Evolutionary conservation across 2,329 filamentous ascomycete genomes (phyloP), one percentile per base, ranked within the genome.

Genomic region (Aureobasidium sp.): DNA sequence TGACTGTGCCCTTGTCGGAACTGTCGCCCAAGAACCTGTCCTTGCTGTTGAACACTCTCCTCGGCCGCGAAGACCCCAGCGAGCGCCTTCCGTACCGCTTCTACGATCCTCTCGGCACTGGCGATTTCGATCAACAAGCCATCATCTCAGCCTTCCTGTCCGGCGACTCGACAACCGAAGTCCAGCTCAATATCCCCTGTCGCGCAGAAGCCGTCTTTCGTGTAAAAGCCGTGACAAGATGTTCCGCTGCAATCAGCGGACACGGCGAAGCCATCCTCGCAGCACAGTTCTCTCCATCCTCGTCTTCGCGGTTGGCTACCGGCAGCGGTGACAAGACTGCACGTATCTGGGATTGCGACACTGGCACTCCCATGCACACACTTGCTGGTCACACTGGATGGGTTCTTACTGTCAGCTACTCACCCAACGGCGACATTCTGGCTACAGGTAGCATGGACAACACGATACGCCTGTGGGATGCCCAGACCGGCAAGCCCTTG

Each of bases 361-460:
- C 91, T 0, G 92, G 92, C 50, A 96, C 91, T 11, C 91, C 92
- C 0, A 83, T 90, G 63, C 84, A 89, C 73, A 97, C 91, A 0
- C 76, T 97, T 51, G 88, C 90, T 67, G 91, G 91, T 0, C 94
- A 97, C 73, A 86, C 87, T 2, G 88, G 88, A 63, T 96, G 92
- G 92, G 91, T 97, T 3, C 75, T 97, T 60, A 89, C 86, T 1
- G 90, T 96, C 3, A 84, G 85, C 59, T 97, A 90, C 84, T 91
- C 89, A 15, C 90, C 92, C 0, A 90, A 96, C 69, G 90, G 88
- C 11, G 80, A 81, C 29, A 82, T 87, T 46, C 82, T 97, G 54
- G 93, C 91, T 2, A 96, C 91, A 0, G 93, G 92, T 61, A 90
- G 89, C 69, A 95, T 95, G 84, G 93, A 99, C 73, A 94, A 91